phyloP scores from a whole-genome alignment of 352 stramenopile species.

The Globisporangium splendens region DNA sequence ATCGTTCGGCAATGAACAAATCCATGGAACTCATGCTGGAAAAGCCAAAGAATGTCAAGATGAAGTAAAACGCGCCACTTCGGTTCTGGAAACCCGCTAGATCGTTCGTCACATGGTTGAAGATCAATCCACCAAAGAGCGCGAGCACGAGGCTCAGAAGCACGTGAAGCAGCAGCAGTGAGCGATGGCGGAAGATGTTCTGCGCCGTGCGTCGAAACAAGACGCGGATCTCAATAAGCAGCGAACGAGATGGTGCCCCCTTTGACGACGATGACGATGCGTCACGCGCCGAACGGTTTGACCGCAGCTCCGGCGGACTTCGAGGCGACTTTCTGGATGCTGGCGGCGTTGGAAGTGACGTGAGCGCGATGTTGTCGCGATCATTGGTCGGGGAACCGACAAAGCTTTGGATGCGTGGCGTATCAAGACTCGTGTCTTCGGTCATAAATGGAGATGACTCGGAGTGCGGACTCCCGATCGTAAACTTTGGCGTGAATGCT shows the following conservation, averaged over 20 bases:
- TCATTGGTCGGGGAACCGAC: slow-evolving; percentile 22
- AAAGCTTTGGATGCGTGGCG: slow-evolving; percentile 34
- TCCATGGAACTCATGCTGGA: slow-evolving; percentile 85
- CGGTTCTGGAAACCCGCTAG: slow-evolving; percentile 84
- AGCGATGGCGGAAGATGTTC: slow-evolving; percentile 75
- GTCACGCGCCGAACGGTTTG: neutral
- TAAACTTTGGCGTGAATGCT: slow-evolving; percentile 22
- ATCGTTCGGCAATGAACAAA: slow-evolving; percentile 68
- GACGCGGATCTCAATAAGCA: slow-evolving; percentile 61
- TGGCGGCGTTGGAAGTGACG: slow-evolving; percentile 15
- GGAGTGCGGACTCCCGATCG: slow-evolving; percentile 29
- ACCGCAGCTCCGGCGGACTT: slow-evolving; percentile 21
- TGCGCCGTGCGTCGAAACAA: slow-evolving; percentile 62
- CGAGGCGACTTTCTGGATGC: slow-evolving; percentile 19
- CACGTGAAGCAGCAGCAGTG: slow-evolving; percentile 64
- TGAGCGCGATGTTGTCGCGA: neutral
- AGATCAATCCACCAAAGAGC: slow-evolving; percentile 69
- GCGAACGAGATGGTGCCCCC: slow-evolving; percentile 29
- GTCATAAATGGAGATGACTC: slow-evolving; percentile 63
- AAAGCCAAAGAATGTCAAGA: slow-evolving; percentile 85
- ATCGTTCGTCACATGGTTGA: slow-evolving; percentile 79
- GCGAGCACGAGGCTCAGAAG: slow-evolving; percentile 52
- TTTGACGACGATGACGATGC: neutral
- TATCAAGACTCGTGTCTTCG: slow-evolving; percentile 40
- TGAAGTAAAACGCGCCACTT: slow-evolving; percentile 83